Conservation (phyloP, 495 filamentous ascomycete genomes). For the Neurospora intermedia region DNA sequence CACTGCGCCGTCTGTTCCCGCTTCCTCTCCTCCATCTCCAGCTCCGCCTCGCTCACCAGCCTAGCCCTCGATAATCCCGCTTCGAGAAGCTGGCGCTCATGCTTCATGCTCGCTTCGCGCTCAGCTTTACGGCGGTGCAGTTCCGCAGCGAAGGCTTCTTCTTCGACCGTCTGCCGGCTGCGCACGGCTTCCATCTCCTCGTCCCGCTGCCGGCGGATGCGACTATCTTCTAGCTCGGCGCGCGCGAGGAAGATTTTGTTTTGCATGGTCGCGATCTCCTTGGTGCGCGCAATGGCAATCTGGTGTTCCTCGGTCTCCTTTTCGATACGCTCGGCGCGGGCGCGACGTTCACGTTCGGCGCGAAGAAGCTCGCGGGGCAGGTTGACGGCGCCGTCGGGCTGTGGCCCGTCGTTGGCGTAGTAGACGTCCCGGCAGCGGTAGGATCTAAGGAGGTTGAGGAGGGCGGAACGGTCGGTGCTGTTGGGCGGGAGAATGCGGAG, state of each 20-base stretch:
- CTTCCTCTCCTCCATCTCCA: constrained; percentile 26
- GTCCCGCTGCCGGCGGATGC: constrained; percentile 25
- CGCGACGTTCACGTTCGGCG: constrained; percentile 33
- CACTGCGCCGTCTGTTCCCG: constrained; percentile 25
- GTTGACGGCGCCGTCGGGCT: constrained; percentile 33
- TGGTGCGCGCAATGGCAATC: constrained; percentile 25
- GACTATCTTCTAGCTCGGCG: constrained; percentile 35
- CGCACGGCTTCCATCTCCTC: constrained; percentile 24
- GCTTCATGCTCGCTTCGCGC: constrained; percentile 20
- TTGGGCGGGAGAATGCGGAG: constrained; percentile 20
- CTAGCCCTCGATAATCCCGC: constrained; percentile 26
- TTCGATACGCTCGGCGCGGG: constrained; percentile 24
- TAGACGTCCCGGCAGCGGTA: constrained; percentile 36
- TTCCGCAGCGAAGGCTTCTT: constrained; percentile 14
- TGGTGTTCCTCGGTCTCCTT: constrained; percentile 28
- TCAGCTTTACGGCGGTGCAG: constrained; percentile 16
- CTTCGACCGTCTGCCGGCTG: constrained; percentile 21
- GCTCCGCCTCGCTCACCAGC: constrained; percentile 29
- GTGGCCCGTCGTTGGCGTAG: constrained; percentile 35
- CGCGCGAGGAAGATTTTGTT: constrained; percentile 31
- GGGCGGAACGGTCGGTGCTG: constrained; percentile 22
- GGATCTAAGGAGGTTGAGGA: constrained; percentile 28
- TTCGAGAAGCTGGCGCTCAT: constrained; percentile 30
- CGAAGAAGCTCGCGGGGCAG: constrained; percentile 32
- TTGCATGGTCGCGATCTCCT: constrained; percentile 32